Evolutionary conservation across 345 rosid genomes (phyloP), one percentile per base, ranked within the genome.

Genomic region (Eucalyptus tenuipes): DNA sequence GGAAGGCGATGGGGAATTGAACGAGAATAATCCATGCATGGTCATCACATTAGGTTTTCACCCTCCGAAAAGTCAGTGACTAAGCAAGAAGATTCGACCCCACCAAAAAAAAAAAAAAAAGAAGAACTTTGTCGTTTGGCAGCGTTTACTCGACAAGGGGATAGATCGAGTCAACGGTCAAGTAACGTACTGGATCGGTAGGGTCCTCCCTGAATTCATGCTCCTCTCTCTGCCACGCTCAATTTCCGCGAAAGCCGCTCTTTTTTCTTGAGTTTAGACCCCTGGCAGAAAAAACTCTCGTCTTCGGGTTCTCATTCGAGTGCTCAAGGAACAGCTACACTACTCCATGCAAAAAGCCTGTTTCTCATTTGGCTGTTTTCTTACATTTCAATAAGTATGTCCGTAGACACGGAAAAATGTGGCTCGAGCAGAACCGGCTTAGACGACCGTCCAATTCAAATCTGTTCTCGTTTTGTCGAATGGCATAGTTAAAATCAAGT

Each of bases 91-190:
- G 55, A 50, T 50, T 0, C 22, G 22, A 50, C 53, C 22, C 20
- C n/a, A n/a, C n/a, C n/a, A n/a, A 50, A 50, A 16, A 16, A 16
- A 0, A 7, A 50, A 1, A 17, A 0, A 8, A 8, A 50, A 17
- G 22, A 52, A 52, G 16, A n/a, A 64, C 37, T 14, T 64, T 0
- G 37, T n/a, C 75, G 20, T 64, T 22, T 2, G 44, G 47, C 84
- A 11, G 47, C 5, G 84, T 75, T 75, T 75, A 75, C 84, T 75
- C 47, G 47, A 75, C 84, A 6, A 75, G 16, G 40, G 84, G 47
- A 75, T 44, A 75, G 25, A 75, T 11, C 47, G 12, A 75, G 84
- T 75, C 47, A 75, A 75, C 47, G 47, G 84, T 75, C 82, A 75
- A 37, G 45, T 24, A 75, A 75, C 47, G 47, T 40, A 40, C 84